Evolutionary conservation across 1,139 yeast genomes (phyloP), one percentile per base, ranked within the genome.

Genomic region (Saccharomyces hybrid): DNA sequence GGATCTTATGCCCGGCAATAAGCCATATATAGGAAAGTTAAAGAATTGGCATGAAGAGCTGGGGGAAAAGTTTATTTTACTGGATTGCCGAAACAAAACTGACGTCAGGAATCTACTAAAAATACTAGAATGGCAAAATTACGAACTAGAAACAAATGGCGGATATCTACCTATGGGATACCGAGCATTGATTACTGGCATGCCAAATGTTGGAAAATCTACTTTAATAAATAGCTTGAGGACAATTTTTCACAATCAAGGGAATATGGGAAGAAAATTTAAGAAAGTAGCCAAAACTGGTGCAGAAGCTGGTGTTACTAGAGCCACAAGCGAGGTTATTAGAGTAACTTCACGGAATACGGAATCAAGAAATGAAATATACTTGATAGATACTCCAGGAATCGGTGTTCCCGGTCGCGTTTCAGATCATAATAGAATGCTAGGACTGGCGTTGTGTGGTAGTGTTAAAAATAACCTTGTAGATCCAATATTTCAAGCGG

Each of bases 121-220:
- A 7, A 63, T 73, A 23, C 74, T 88, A 14, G 74, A 75, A 47
- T 71, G 75, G 55, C 72, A 74, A 54, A 61, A 60, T 34, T 41
- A 56, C 14, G 48, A 53, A 29, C 51, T 59, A 46, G 57, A 55
- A 38, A 38, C 54, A 25, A 47, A 52, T 77, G 70, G 68, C 5
- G 83, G 91, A 0, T 83, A 85, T 1, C 93, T 95, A 0, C 97
- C 97, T 0, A 71, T 90, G 54, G 98, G 99, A 0, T 73, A 87
- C 51, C 72, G 91, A 41, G 69, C 87, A 52, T 76, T 91, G 75
- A 82, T 93, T 50, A 83, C 87, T 9, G 99, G 99, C 0, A 88
- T 93, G 95, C 99, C 99, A 0, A 93, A 93, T 68, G 96, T 90
- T n/a, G 99, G 99, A 0, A 93, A 93, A 69, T 88, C 96, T n/a